phyloP scores from a whole-genome alignment of 2,329 filamentous ascomycete genomes.

The Xylariomycetidae sp. region DNA sequence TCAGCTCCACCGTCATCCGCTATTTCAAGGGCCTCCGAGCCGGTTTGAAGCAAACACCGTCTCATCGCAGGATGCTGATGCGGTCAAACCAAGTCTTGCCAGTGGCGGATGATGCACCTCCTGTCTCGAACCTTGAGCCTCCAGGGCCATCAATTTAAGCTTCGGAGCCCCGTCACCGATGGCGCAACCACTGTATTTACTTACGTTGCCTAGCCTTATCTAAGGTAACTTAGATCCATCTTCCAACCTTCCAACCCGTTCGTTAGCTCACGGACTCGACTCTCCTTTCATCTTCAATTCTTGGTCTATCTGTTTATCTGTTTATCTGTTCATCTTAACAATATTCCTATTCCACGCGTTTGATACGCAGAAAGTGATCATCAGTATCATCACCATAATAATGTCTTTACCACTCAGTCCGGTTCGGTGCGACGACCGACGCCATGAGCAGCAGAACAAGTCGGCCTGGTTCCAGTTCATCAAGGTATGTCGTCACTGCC shows the following conservation, averaged over 20 bases:
- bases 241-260: too few relatives aligned
- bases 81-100: too few relatives aligned
- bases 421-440: conserved; percentile 14
- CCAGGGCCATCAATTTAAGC: too few relatives aligned
- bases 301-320: background rate
- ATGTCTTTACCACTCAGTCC: conserved; percentile 13
- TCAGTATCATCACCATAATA: background rate
- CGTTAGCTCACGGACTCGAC: too few relatives aligned
- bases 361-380: background rate
- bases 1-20: too few relatives aligned
- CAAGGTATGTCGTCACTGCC: conserved; percentile 13
- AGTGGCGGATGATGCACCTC: conserved; percentile 8
- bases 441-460: conserved; percentile 18
- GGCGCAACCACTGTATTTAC: too few relatives aligned
- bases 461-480: conserved; percentile 25
- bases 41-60: conserved; percentile 19
- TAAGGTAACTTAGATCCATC: too few relatives aligned
- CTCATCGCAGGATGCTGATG: too few relatives aligned
- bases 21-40: too few relatives aligned
- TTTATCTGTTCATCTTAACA: background rate
- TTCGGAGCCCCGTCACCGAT: too few relatives aligned
- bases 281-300: too few relatives aligned
- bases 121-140: background rate
- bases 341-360: background rate
- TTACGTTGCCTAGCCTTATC: too few relatives aligned